Base-by-base conservation (phyloP, 2,329 filamentous ascomycete species). In the Bimuria novae-zelandiae region DNA sequence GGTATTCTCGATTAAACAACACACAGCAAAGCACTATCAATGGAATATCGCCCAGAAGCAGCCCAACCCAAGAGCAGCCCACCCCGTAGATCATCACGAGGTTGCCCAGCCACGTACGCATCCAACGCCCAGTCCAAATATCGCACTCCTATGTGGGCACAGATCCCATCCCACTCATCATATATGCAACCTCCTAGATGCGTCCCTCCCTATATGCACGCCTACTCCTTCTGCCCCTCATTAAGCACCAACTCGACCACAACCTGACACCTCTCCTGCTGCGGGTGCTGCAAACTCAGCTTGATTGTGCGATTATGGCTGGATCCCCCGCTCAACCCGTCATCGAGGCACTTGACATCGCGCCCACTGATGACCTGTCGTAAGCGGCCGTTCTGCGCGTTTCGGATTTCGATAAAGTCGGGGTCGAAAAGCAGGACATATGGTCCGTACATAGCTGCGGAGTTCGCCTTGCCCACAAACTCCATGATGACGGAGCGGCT, bases 401-500 rank as follows among this genome's bases (percentile, higher is more conserved):
- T 97, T 49, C 94, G 85, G 48, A 99, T 91, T 77, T 99, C 94
- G 42, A 99, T 91, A 63, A 97, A 99, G 73, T 97, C 93, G 19
- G 90, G 88, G 72, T 97, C 94, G 77, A 97, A 96, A 4, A 99
- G 84, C 7, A 99, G 80, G 4, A 99, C 83, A 72, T 96, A 97
- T 52, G 92, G 89, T 1, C 92, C 92, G 64, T 91, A 95, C 77
- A 97, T 87, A 56, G 92, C 94, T 1, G 92, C 92, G 11, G 86
- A 85, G 57, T 88, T 87, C 1, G 94, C 94, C 67, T 89, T 93
- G 61, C 94, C 94, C n/a, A 96, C 94, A 73, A 97, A 99, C 71
- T 97, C 92, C 92, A 99, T 96, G 67, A 97, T 92, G 53, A 97
- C 90, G 23, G 89, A 91, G 40, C 95, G 89, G 33, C 87, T 93